Conservation (phyloP, 805 yeast genomes). For the Torulaspora delbrueckii region DNA sequence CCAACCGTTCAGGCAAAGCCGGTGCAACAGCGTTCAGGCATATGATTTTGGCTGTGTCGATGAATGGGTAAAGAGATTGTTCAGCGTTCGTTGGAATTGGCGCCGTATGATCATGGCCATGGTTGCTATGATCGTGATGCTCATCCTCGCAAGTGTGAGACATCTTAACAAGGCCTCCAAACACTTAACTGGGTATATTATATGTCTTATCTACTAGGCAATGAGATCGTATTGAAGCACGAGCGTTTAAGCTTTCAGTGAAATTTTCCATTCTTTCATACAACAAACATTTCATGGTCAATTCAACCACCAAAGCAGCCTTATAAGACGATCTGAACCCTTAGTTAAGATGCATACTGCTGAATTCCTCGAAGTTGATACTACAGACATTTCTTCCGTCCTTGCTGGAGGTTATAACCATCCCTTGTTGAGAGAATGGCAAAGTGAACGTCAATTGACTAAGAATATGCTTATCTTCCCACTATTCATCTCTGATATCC, state of each 20-base stretch:
- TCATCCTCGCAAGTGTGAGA: conserved; percentile 34
- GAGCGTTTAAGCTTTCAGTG: neutral
- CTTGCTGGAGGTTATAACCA: conserved; percentile 94
- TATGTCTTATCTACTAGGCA: neutral
- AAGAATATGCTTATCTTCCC: conserved; percentile 93
- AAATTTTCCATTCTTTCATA: neutral
- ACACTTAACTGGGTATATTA: neutral
- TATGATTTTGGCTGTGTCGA: conserved; percentile 54
- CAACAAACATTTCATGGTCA: neutral
- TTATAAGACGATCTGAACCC: neutral
- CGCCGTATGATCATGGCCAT: conserved; percentile 45
- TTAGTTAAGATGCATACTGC: conserved; percentile 57
- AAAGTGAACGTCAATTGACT: conserved; percentile 71
- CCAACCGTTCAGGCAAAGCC: conserved; percentile 37
- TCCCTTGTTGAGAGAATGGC: conserved; percentile 88
- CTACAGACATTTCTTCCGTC: conserved; percentile 64
- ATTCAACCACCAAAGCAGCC: neutral
- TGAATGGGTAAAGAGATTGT: conserved; percentile 59
- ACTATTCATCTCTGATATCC: conserved; percentile 72
- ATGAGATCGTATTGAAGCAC: neutral
- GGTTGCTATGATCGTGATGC: conserved; percentile 32
- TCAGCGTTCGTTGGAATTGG: conserved; percentile 67
- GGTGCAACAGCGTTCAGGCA: conserved; percentile 58
- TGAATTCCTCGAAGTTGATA: conserved; percentile 54
- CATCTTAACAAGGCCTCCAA: conserved; percentile 19